Conservation (phyloP, 768 basidiomycete species). For the Kwoniella sp. region DNA sequence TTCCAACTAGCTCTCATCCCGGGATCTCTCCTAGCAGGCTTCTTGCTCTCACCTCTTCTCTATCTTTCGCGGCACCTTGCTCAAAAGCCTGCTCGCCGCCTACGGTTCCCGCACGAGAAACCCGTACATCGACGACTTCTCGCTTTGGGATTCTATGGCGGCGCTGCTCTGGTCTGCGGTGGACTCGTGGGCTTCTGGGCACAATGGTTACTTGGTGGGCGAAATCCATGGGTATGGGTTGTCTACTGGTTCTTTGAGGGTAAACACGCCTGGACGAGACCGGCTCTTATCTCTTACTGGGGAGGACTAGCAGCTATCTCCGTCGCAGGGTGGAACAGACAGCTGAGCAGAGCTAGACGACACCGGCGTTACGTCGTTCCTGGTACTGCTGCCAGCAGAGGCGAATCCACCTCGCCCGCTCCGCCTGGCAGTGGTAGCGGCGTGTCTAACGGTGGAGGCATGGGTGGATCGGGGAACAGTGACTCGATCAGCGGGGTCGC, state of each 20-base stretch:
- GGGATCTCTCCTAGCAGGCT: slow-evolving; percentile 88
- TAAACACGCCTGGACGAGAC: slow-evolving; percentile 73
- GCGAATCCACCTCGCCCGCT: neutral
- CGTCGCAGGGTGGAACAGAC: slow-evolving; percentile 92
- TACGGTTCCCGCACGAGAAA: slow-evolving; percentile 80
- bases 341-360: slow-evolving; percentile 74
- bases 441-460: slow-evolving; percentile 47
- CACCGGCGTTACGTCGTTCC: slow-evolving; percentile 60
- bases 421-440: neutral
- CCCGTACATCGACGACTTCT: slow-evolving; percentile 76
- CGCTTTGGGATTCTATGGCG: slow-evolving; percentile 80
- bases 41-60: slow-evolving; percentile 89
- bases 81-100: slow-evolving; percentile 74
- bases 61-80: slow-evolving; percentile 89
- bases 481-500: slow-evolving; percentile 38
- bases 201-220: slow-evolving; percentile 73
- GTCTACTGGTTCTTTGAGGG: slow-evolving; percentile 78
- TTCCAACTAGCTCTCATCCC: slow-evolving; percentile 92
- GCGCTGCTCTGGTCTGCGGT: slow-evolving; percentile 72
- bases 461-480: neutral
- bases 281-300: slow-evolving; percentile 82
- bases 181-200: slow-evolving; percentile 89
- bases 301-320: slow-evolving; percentile 73
- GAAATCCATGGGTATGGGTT: slow-evolving; percentile 87
- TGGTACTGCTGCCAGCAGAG: slow-evolving; percentile 23